Evolutionary conservation across 495 filamentous ascomycete species (phyloP).

Genomic region (Xylaria scruposa): DNA sequence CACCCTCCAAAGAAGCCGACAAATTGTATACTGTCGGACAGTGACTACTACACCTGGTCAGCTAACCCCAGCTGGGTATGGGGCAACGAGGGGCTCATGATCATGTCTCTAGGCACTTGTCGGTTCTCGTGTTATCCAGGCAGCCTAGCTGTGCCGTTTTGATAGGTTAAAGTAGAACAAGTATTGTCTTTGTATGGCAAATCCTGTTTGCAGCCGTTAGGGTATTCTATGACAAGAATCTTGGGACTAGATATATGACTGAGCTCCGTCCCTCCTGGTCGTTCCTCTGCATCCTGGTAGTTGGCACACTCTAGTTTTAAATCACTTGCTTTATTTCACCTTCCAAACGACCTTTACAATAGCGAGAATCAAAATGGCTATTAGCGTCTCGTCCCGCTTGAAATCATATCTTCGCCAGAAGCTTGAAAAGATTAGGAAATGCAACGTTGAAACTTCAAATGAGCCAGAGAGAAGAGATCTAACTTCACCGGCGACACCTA

Average conservation of each 20-base stretch:
- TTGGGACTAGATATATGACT: constrained; percentile 6
- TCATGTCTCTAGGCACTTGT: constrained; percentile 12
- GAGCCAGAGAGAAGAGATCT: constrained; percentile 23
- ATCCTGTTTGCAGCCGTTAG: neutral
- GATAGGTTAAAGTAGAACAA: constrained; percentile 2
- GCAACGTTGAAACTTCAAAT: constrained; percentile 22
- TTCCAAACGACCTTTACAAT: neutral
- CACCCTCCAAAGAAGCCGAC: neutral
- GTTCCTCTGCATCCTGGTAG: neutral
- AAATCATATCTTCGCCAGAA: constrained; percentile 35
- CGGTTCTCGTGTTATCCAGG: constrained; percentile 7
- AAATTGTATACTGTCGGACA: constrained; percentile 14
- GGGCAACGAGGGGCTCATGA: constrained; percentile 26
- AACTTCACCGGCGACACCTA: neutral
- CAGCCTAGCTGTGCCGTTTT: neutral
- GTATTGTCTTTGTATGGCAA: neutral
- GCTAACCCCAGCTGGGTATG: constrained; percentile 12
- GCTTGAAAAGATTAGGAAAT: constrained; percentile 32
- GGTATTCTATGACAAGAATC: neutral
- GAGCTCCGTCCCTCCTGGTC: neutral
- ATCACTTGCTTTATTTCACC: neutral
- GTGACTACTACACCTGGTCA: constrained; percentile 12
- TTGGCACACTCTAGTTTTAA: neutral
- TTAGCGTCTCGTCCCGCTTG: constrained; percentile 32
- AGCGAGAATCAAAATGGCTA: constrained; percentile 29